phyloP scores from a whole-genome alignment of 1,284 basidiomycete species.

The Rhodotorula sp. region DNA sequence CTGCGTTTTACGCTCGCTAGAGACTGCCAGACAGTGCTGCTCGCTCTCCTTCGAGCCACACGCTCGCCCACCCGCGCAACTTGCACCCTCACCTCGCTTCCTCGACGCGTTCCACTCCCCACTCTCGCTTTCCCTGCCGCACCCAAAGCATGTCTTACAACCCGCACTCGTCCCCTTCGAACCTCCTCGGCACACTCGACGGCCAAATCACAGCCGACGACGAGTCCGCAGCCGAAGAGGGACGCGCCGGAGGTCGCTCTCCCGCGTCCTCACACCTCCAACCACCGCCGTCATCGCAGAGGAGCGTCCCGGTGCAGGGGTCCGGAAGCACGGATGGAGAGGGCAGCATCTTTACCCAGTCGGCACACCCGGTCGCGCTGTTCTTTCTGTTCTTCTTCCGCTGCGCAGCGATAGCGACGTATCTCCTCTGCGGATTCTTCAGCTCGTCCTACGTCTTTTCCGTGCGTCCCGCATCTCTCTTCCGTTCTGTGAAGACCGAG shows the following conservation, averaged over 20 bases:
- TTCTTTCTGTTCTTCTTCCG: constrained; percentile 84
- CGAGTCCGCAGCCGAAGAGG: constrained; percentile 16
- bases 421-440: constrained; percentile 79
- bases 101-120: not conserved
- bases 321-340: constrained; percentile 2
- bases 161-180: constrained; percentile 20
- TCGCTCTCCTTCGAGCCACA: too few species aligned
- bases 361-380: constrained; percentile 71
- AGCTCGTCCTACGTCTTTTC: constrained; percentile 86
- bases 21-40: not conserved
- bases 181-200: constrained; percentile 21
- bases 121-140: too few species aligned
- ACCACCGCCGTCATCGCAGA: constrained; percentile 1
- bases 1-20: not conserved
- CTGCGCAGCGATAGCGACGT: constrained; percentile 76
- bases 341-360: constrained; percentile 25
- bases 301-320: constrained; percentile 15
- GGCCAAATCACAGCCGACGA: constrained; percentile 37
- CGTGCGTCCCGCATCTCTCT: constrained; percentile 55
- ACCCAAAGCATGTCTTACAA: constrained; percentile 40
- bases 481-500: too few species aligned
- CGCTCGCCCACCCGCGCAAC: not conserved
- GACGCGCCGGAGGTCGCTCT: not conserved
- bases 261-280: not conserved
- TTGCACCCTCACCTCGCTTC: not conserved